Percentiles rank a stretch among this genome's conserved stretches.
Conservation (phyloP, 2,329 filamentous ascomycete species). For the Fusarium udum region DNA sequence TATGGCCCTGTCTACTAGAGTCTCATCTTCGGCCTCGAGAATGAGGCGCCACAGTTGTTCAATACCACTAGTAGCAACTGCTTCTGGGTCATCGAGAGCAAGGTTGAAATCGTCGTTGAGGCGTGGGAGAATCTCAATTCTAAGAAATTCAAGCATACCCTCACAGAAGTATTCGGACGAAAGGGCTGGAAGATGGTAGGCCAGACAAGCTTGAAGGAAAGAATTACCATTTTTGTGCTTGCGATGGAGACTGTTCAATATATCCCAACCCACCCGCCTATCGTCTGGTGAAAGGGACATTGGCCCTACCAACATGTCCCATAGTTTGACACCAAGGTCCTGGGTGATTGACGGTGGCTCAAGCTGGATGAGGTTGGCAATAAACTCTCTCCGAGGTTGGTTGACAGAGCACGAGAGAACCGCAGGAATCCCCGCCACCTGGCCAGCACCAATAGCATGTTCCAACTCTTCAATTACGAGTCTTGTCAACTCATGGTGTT, state of each 20-base stretch:
- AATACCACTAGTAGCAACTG: conserved; percentile 61
- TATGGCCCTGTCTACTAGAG: conserved; percentile 75
- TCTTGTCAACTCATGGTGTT: conserved; percentile 68
- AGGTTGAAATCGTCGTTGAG: conserved; percentile 57
- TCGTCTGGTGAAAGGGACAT: conserved; percentile 67
- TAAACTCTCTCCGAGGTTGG: conserved; percentile 65
- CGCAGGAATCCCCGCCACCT: conserved; percentile 50
- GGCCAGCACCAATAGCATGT: conserved; percentile 54
- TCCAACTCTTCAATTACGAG: conserved; percentile 74
- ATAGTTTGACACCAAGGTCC: conserved; percentile 71
- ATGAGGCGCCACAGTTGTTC: conserved; percentile 88
- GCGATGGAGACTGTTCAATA: conserved; percentile 62
- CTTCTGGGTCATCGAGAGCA: conserved; percentile 61
- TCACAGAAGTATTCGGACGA: conserved; percentile 66
- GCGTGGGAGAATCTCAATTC: conserved; percentile 58
- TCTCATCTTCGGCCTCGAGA: conserved; percentile 70
- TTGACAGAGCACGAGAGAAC: conserved; percentile 61
- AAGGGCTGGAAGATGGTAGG: conserved; percentile 65
- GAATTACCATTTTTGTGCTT: conserved; percentile 58
- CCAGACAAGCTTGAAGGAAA: conserved; percentile 65
- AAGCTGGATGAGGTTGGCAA: conserved; percentile 66
- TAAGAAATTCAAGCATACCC: conserved; percentile 71
- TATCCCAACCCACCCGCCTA: conserved; percentile 74
- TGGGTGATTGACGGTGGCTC: conserved; percentile 70
- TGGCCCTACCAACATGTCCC: conserved; percentile 77